Evolutionary conservation across 2,329 filamentous ascomycete genomes (phyloP).

Genomic region (Hypoxylon sp.): DNA sequence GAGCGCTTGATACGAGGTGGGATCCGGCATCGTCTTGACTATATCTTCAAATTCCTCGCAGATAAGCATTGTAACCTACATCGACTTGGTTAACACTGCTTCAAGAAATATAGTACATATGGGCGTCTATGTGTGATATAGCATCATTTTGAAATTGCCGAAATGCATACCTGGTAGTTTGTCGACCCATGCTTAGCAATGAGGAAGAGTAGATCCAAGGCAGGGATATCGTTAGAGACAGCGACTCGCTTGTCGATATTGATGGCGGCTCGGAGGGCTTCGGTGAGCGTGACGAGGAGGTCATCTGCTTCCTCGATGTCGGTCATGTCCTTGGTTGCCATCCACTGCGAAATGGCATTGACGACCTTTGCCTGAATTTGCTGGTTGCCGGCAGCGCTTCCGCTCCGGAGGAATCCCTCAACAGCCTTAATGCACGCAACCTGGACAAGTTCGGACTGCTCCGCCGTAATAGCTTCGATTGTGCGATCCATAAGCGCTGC

Average conservation of each 20-base stretch:
- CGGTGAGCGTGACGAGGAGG: conserved; percentile 88
- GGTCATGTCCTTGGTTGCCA: conserved; percentile 81
- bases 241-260: conserved; percentile 81
- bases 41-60: conserved; percentile 93
- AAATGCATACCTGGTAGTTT: conserved; percentile 77
- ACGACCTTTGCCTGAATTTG: conserved; percentile 67
- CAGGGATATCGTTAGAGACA: conserved; percentile 77
- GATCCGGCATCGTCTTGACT: conserved; percentile 74
- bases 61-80: conserved; percentile 79
- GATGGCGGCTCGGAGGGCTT: conserved; percentile 86
- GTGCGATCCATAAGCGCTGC: conserved; percentile 76
- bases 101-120: background rate
- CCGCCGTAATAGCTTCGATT: conserved; percentile 79
- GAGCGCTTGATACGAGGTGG: conserved; percentile 79
- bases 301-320: conserved; percentile 93
- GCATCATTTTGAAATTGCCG: background rate
- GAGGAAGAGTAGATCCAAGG: conserved; percentile 86
- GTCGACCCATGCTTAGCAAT: conserved; percentile 88
- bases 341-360: conserved; percentile 76
- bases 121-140: background rate
- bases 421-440: conserved; percentile 91
- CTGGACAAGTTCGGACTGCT: conserved; percentile 88
- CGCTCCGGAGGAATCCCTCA: conserved; percentile 69
- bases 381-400: conserved; percentile 63
- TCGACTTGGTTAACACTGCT: conserved; percentile 21